A percentile compares a stretch with the other conserved stretches of the same genome.
Evolutionary conservation across 2,329 filamentous ascomycete species (phyloP).

Genomic region (Lasiodiplodia gonubiensis): DNA sequence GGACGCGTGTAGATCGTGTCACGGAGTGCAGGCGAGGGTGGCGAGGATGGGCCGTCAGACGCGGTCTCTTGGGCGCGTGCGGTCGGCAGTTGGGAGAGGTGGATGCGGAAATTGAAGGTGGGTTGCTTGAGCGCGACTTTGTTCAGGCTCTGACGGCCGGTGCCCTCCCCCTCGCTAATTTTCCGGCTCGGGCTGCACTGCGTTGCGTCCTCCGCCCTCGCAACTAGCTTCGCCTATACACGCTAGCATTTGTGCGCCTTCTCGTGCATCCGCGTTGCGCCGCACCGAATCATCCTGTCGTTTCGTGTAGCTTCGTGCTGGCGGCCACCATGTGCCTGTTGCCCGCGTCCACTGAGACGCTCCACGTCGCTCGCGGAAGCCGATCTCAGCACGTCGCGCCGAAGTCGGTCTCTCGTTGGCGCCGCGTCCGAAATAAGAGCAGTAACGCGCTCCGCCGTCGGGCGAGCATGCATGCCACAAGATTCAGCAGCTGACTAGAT

Average conservation of each 20-base stretch:
- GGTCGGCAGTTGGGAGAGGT: constrained; percentile 14
- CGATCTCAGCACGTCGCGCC: constrained; percentile 8
- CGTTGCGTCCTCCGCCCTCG: not conserved
- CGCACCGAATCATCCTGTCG: not conserved
- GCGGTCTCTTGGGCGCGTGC: constrained; percentile 14
- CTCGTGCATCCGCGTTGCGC: not conserved
- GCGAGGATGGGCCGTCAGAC: constrained; percentile 8
- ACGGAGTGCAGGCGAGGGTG: constrained; percentile 9
- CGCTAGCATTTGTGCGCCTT: not conserved
- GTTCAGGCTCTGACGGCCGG: constrained; percentile 11
- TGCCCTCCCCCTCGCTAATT: constrained; percentile 24
- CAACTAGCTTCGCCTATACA: not conserved
- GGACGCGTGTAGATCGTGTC: constrained; percentile 16
- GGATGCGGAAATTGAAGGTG: constrained; percentile 28
- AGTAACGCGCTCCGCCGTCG: constrained; percentile 8
- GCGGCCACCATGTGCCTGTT: not conserved
- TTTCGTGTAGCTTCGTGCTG: not conserved
- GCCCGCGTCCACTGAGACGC: constrained; percentile 11
- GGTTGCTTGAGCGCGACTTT: constrained; percentile 22
- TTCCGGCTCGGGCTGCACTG: constrained; percentile 21
- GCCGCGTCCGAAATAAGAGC: constrained; percentile 3
- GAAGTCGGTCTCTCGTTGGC: constrained; percentile 19
- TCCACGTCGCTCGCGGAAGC: constrained; percentile 14
- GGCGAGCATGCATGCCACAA: not conserved
- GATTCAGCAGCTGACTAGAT: not conserved